phyloP scores from a whole-genome alignment of 2,329 filamentous ascomycete genomes.

The Celoporthe dispersa region DNA sequence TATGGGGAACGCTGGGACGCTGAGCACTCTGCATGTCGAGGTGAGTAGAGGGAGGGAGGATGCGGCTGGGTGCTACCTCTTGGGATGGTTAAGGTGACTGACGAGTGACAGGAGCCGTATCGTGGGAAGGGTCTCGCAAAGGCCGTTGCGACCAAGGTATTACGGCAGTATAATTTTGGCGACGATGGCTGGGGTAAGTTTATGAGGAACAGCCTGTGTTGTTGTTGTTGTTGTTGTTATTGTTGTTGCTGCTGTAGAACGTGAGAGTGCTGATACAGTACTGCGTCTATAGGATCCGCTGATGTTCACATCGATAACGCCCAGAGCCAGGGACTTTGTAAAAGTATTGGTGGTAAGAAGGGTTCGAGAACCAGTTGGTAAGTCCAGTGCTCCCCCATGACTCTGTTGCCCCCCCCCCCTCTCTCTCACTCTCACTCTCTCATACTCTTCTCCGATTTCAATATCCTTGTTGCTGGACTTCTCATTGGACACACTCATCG shows the following conservation, averaged over 20 bases:
- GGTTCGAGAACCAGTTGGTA: slow-evolving; percentile 65
- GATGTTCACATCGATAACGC: slow-evolving; percentile 67
- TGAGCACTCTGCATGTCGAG: slow-evolving; percentile 37
- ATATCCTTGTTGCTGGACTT: background rate
- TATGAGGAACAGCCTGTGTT: background rate
- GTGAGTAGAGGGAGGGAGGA: slow-evolving; percentile 23
- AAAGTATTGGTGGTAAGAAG: slow-evolving; percentile 60
- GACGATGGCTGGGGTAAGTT: slow-evolving; percentile 52
- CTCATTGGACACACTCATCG: background rate
- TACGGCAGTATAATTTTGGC: slow-evolving; percentile 56
- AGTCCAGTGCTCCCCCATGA: slow-evolving; percentile 34
- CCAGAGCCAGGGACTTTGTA: slow-evolving; percentile 65
- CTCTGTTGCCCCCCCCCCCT: background rate
- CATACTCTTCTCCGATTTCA: background rate
- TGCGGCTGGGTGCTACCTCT: background rate
- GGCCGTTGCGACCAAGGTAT: slow-evolving; percentile 60
- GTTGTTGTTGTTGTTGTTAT: background rate
- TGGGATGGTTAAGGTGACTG: background rate
- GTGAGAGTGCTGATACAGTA: background rate
- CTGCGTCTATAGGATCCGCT: slow-evolving; percentile 47
- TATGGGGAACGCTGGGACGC: slow-evolving; percentile 44
- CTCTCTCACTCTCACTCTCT: background rate
- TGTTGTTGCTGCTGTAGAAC: background rate
- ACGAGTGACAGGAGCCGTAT: slow-evolving; percentile 50
- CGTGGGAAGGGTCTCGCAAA: slow-evolving; percentile 68